Evolutionary conservation across 192 early-diverging fungal genomes (phyloP).

Genomic region (Chytriomyces hyalinus): DNA sequence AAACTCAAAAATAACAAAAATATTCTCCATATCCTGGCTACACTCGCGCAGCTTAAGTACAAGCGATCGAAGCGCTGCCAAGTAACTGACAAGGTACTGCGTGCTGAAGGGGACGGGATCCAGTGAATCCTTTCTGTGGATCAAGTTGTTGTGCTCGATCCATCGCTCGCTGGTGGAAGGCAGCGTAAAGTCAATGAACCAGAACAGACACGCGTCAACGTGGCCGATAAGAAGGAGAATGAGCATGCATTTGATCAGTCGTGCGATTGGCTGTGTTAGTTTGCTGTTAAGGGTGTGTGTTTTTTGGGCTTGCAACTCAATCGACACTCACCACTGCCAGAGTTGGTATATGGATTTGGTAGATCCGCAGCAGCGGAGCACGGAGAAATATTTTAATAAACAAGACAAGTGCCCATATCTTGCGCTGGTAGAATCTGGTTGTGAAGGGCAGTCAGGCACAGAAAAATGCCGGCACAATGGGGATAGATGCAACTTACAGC

Average conservation of each 20-base stretch:
- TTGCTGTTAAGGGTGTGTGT: neutral
- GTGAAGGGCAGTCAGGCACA: neutral
- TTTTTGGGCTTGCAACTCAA: neutral
- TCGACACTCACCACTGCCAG: conserved; percentile 24
- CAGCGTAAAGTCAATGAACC: conserved; percentile 42
- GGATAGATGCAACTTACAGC: conserved; percentile 19
- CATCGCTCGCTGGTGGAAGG: conserved; percentile 23
- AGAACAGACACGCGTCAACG: conserved; percentile 41
- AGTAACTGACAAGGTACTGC: conserved; percentile 41
- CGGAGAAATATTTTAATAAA: conserved; percentile 39
- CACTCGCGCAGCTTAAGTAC: conserved; percentile 37
- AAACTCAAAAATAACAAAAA: conserved; percentile 44
- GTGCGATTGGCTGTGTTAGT: conserved; percentile 30
- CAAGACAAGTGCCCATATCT: conserved; percentile 35
- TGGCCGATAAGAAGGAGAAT: conserved; percentile 43
- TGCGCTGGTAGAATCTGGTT: conserved; percentile 37
- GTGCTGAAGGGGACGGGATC: conserved; percentile 22
- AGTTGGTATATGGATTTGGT: conserved; percentile 24
- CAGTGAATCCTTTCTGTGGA: neutral
- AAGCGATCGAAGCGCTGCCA: conserved; percentile 36
- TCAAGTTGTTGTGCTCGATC: conserved; percentile 26
- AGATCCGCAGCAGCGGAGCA: conserved; percentile 31
- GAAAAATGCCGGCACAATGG: too few species aligned
- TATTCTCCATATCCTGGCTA: conserved; percentile 31
- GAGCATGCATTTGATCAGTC: conserved; percentile 45